Conservation (phyloP, 164 flowering plant genomes). For the Sedum album region DNA sequence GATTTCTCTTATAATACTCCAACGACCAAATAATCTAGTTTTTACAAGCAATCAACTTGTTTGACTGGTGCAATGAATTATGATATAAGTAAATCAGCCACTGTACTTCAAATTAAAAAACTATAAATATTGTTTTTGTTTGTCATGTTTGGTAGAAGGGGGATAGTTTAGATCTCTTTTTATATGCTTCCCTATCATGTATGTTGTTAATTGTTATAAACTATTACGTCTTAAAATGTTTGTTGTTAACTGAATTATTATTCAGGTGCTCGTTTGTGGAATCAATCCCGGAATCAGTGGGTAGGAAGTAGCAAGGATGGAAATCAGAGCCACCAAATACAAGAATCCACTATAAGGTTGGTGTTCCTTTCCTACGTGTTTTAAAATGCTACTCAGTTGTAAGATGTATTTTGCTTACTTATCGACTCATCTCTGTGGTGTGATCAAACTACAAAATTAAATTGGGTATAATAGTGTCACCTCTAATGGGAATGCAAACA, state of each 20-base stretch:
- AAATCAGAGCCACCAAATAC: neutral
- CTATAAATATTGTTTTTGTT: neutral
- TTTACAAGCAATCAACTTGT: neutral
- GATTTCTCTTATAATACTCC: neutral
- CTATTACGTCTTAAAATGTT: neutral
- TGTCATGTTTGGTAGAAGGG: neutral
- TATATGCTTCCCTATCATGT: neutral
- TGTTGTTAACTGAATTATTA: neutral
- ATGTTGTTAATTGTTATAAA: neutral
- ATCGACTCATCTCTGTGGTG: neutral
- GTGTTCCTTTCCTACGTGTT: neutral
- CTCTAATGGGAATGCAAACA: neutral
- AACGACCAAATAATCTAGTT: neutral
- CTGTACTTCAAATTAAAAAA: neutral
- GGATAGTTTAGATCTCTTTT: neutral
- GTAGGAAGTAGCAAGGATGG: constrained; percentile 1
- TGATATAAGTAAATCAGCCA: too few relatives aligned
- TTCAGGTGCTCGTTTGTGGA: neutral
- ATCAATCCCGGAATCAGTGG: constrained; percentile 5
- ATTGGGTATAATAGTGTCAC: neutral
- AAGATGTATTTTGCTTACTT: neutral
- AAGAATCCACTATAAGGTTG: neutral
- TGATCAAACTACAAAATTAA: neutral
- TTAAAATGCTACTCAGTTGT: neutral
- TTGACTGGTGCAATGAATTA: neutral